Evolutionary conservation across 805 yeast species (phyloP).

Genomic region (Metschnikowia borealis): DNA sequence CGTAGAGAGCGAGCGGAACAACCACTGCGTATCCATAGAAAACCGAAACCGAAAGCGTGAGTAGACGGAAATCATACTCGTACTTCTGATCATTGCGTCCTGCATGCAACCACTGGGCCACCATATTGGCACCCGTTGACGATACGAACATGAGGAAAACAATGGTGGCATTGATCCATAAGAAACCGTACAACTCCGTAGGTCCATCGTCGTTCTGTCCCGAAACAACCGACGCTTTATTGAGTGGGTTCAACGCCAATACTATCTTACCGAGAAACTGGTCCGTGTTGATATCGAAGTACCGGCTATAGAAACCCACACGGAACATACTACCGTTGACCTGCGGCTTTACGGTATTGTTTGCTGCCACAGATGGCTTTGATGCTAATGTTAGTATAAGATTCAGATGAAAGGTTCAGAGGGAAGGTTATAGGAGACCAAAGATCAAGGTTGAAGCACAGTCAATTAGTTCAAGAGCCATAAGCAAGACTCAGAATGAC

Average conservation of each 20-base stretch:
- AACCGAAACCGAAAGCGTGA: constrained; percentile 64
- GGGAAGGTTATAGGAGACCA: too few relatives aligned
- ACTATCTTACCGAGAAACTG: constrained; percentile 55
- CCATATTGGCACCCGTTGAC: constrained; percentile 61
- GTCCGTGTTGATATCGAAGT: constrained; percentile 63
- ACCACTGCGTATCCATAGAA: constrained; percentile 73
- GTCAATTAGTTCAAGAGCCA: neutral
- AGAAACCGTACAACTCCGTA: constrained; percentile 76
- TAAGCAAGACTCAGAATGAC: neutral
- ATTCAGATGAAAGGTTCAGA: neutral
- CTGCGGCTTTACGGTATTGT: neutral
- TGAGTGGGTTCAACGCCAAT: constrained; percentile 55
- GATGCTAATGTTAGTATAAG: neutral
- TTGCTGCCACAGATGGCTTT: neutral
- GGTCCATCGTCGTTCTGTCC: constrained; percentile 26
- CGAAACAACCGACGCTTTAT: constrained; percentile 19
- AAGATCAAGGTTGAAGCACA: neutral
- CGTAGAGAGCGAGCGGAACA: constrained; percentile 56
- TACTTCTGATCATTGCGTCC: constrained; percentile 40
- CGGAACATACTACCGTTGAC: constrained; percentile 36
- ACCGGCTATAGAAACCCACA: constrained; percentile 56
- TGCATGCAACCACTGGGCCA: constrained; percentile 53
- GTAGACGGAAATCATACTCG: constrained; percentile 54
- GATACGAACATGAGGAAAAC: constrained; percentile 72
- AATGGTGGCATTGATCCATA: constrained; percentile 87